Percentiles rank a stretch among this genome's conserved stretches.
phyloP scores from a whole-genome alignment of 768 basidiomycete genomes.

The Mycena crocata region DNA sequence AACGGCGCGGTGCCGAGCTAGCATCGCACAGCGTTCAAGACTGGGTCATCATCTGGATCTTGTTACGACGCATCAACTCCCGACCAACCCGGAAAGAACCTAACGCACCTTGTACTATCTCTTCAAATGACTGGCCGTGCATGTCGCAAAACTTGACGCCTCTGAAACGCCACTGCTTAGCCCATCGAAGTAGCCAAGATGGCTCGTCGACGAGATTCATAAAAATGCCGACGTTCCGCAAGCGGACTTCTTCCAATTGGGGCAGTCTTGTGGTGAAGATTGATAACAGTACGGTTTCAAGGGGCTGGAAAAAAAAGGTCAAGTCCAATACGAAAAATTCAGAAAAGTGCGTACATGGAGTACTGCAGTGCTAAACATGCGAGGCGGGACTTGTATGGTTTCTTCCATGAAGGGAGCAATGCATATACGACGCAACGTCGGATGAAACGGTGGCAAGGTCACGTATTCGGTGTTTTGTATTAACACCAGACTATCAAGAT shows the following conservation, averaged over 20 bases:
- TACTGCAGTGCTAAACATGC: slow-evolving; percentile 52
- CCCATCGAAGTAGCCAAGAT: slow-evolving; percentile 42
- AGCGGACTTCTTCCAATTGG: slow-evolving; percentile 48
- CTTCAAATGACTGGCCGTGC: slow-evolving; percentile 16
- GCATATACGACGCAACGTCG: slow-evolving; percentile 54
- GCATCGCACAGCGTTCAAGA: slow-evolving; percentile 17
- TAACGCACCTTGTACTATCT: slow-evolving; percentile 9
- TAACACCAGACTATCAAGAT: slow-evolving; percentile 55
- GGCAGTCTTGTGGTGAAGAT: slow-evolving; percentile 51
- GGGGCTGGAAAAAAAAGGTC: slow-evolving; percentile 34
- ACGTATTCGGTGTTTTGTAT: slow-evolving; percentile 44
- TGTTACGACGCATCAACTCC: neutral
- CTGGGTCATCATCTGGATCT: slow-evolving; percentile 23
- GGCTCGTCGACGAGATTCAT: slow-evolving; percentile 37
- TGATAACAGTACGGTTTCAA: slow-evolving; percentile 51
- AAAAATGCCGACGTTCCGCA: slow-evolving; percentile 55
- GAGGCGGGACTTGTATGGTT: slow-evolving; percentile 46
- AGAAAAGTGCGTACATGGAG: slow-evolving; percentile 36
- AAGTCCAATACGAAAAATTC: neutral
- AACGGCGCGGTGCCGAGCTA: neutral
- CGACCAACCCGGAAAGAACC: neutral
- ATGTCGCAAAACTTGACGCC: slow-evolving; percentile 27
- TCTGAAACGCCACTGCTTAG: slow-evolving; percentile 19
- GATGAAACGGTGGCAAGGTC: slow-evolving; percentile 50
- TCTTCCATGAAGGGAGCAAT: slow-evolving; percentile 56